These are phyloP conservation scores for Hypomyces perniciosus DNA, from an alignment of 2,329 filamentous ascomycete species.

Conservation along the genomic window DNA sequence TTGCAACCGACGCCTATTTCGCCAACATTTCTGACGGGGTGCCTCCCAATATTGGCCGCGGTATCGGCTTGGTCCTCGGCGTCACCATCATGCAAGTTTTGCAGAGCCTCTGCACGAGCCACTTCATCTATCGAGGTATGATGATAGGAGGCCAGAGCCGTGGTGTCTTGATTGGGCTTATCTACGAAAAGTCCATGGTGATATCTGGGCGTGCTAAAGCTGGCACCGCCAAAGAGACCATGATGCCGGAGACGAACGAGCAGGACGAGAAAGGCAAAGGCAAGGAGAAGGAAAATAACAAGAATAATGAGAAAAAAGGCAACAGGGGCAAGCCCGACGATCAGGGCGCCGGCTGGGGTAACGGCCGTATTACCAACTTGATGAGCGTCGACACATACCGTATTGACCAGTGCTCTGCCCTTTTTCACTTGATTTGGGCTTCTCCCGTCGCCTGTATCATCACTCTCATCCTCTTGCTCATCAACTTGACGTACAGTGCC, in stretches of 20 bases:
- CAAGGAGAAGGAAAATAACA: constrained; percentile 25
- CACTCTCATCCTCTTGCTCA: constrained; percentile 70
- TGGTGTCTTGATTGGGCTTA: constrained; percentile 74
- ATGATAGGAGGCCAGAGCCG: constrained; percentile 80
- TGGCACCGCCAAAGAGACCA: constrained; percentile 50
- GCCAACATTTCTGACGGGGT: constrained; percentile 47
- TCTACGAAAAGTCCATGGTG: constrained; percentile 90
- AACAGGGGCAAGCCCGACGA: constrained; percentile 35
- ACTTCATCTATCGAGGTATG: constrained; percentile 92
- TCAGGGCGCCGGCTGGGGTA: constrained; percentile 75
- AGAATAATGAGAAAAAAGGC: constrained; percentile 33
- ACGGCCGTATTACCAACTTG: constrained; percentile 83
- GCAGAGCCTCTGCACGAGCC: constrained; percentile 76
- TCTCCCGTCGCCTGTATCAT: constrained; percentile 72
- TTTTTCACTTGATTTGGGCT: constrained; percentile 91
- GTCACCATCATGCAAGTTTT: constrained; percentile 80
- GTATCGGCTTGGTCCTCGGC: constrained; percentile 77
- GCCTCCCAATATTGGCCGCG: constrained; percentile 63
- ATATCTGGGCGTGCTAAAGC: constrained; percentile 84
- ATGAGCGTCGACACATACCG: constrained; percentile 97
- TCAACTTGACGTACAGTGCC: constrained; percentile 88
- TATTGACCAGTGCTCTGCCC: constrained; percentile 77
- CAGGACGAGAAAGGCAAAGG: constrained; percentile 40
- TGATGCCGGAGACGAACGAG: constrained; percentile 34
- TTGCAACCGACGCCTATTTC: constrained; percentile 71